These are phyloP conservation scores for Emergomyces pasteurianus DNA, from an alignment of 2,329 filamentous ascomycete genomes.

Conservation along the genomic window DNA sequence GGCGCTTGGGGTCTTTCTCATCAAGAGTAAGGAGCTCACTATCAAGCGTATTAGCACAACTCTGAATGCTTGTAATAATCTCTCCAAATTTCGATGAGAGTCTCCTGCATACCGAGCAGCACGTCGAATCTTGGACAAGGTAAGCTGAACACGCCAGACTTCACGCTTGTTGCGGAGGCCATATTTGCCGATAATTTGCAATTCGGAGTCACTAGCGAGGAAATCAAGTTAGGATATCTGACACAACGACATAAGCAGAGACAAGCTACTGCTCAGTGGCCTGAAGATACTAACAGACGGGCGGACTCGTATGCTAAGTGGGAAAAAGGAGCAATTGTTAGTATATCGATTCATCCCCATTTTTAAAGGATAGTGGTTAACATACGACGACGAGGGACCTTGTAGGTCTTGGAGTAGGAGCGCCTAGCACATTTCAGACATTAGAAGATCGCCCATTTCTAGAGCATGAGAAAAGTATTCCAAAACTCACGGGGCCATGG, in stretches of 20 bases:
- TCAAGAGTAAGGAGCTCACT: constrained; percentile 99
- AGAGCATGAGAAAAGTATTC: neutral
- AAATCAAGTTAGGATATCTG: constrained; percentile 51
- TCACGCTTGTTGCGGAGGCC: constrained; percentile 99
- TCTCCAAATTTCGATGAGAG: constrained; percentile 4
- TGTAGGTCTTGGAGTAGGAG: constrained; percentile 98
- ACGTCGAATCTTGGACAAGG: constrained; percentile 99
- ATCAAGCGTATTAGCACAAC: constrained; percentile 11
- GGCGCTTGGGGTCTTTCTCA: constrained; percentile 99
- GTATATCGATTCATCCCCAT: constrained; percentile 5
- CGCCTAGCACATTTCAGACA: constrained; percentile 29
- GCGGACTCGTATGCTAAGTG: constrained; percentile 82
- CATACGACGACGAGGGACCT: constrained; percentile 81
- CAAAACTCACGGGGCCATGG: constrained; percentile 35
- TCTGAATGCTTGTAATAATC: neutral
- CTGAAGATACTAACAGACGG: constrained; percentile 90
- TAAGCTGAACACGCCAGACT: constrained; percentile 99
- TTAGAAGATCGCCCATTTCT: constrained; percentile 6
- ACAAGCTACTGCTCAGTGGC: constrained; percentile 97
- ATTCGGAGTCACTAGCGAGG: constrained; percentile 79
- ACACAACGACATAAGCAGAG: constrained; percentile 91
- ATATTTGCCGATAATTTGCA: constrained; percentile 99
- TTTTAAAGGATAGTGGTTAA: constrained; percentile 11
- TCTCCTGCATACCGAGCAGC: constrained; percentile 73
- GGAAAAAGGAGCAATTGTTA: constrained; percentile 5